Conservation (phyloP, 106 monocot genomes). For the Amphibolis antarctica region DNA sequence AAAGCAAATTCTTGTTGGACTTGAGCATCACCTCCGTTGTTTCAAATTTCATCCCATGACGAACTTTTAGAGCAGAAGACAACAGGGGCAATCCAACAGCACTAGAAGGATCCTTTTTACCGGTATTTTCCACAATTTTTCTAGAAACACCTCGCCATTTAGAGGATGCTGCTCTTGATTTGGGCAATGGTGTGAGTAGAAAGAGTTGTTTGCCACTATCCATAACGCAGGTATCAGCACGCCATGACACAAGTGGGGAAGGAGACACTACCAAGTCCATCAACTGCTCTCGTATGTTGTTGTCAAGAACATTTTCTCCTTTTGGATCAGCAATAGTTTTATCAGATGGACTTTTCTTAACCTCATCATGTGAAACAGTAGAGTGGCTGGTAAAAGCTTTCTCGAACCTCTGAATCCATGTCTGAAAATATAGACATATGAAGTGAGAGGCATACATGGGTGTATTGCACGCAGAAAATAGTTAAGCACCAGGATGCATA, state of each 20-base stretch:
- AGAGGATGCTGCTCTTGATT: constrained; percentile 23
- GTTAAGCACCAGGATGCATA: constrained; percentile 4
- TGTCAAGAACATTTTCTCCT: constrained; percentile 1
- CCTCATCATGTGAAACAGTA: constrained; percentile 1
- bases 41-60: background rate
- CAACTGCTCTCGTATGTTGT: constrained; percentile 10
- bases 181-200: constrained; percentile 73
- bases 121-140: constrained; percentile 6
- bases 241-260: constrained; percentile 89
- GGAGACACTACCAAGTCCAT: constrained; percentile 58
- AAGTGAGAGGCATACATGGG: background rate
- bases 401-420: constrained; percentile 51
- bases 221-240: constrained; percentile 29
- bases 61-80: background rate
- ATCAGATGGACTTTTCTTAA: background rate
- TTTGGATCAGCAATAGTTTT: constrained; percentile 14
- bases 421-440: constrained; percentile 24
- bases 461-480: background rate
- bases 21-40: constrained; percentile 3
- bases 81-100: constrained; percentile 8
- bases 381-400: constrained; percentile 20
- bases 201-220: constrained; percentile 67
- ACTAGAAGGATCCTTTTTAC: background rate
- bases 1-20: background rate
- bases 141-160: constrained; percentile 15